These are phyloP conservation scores for Stellera chamaejasme DNA, from an alignment of 345 rosid genomes.

Conservation along the genomic window DNA sequence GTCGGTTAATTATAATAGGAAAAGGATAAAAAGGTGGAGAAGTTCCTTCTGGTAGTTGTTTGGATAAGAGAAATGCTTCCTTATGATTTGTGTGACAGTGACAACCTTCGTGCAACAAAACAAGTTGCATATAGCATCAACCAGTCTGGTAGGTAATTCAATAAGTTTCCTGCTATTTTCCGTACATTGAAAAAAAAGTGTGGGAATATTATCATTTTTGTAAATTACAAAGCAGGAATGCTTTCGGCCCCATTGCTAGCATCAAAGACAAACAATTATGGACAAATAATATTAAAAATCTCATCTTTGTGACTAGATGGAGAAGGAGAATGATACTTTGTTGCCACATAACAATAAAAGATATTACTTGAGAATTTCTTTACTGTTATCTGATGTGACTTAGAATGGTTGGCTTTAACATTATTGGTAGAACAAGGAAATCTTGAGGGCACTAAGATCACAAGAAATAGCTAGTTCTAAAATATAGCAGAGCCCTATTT, in stretches of 20 bases:
- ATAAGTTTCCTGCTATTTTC: constrained; percentile 11
- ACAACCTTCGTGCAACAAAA: constrained; percentile 23
- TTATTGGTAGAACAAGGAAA: too few relatives aligned
- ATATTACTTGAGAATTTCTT: not conserved
- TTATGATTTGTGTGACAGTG: constrained; percentile 41
- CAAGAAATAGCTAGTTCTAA: too few relatives aligned
- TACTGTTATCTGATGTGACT: too few relatives aligned
- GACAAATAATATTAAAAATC: not conserved
- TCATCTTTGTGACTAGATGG: not conserved
- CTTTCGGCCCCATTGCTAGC: constrained; percentile 26
- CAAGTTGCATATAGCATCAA: constrained; percentile 23
- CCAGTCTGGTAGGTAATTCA: constrained; percentile 6
- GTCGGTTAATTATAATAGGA: constrained; percentile 25
- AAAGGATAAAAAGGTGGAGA: constrained; percentile 7
- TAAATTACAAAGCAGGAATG: not conserved
- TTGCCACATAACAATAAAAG: constrained; percentile 1
- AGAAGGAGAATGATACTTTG: constrained; percentile 11
- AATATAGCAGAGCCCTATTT: too few relatives aligned
- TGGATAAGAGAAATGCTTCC: constrained; percentile 46
- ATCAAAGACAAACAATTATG: not conserved
- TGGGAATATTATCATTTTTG: constrained; percentile 14
- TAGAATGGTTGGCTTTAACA: too few relatives aligned
- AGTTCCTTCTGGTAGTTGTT: constrained; percentile 44
- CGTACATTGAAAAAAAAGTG: constrained; percentile 15
- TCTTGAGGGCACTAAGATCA: too few relatives aligned